Percentiles rank a stretch among this genome's conserved stretches.
phyloP scores from a whole-genome alignment of 176 grass and related monocot species.

The Ensete ventricosum region DNA sequence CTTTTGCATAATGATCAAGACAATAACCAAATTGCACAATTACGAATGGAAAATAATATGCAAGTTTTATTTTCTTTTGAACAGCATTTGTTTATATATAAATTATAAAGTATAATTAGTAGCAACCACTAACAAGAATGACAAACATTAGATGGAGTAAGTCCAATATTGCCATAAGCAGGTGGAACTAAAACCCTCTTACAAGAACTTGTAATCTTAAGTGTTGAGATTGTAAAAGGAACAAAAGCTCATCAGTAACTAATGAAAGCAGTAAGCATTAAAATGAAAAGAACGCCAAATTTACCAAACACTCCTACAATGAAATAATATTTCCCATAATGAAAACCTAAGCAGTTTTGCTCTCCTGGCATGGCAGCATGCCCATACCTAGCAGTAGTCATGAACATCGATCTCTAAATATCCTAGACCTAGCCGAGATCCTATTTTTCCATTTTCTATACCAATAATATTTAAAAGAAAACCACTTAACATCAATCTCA shows the following conservation, averaged over 20 bases:
- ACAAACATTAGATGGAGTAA: neutral
- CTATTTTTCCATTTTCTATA: neutral
- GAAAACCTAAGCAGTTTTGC: too few species aligned
- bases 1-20: neutral
- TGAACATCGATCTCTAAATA: neutral
- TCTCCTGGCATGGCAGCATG: too few species aligned
- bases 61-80: neutral
- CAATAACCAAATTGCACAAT: neutral
- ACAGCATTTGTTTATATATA: neutral
- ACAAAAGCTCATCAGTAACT: neutral
- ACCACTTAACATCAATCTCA: neutral
- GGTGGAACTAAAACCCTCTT: neutral
- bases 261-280: too few species aligned
- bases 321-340: too few species aligned
- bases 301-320: too few species aligned
- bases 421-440: neutral
- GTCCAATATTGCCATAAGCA: neutral
- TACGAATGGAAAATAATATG: neutral
- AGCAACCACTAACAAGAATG: neutral
- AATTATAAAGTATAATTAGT: neutral
- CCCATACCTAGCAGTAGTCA: neutral
- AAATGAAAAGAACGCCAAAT: too few species aligned
- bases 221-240: neutral
- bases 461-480: too few species aligned
- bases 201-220: neutral